These are phyloP conservation scores for Nymphaea thermarum DNA, from an alignment of 164 flowering plant genomes.

Conservation along the genomic window DNA sequence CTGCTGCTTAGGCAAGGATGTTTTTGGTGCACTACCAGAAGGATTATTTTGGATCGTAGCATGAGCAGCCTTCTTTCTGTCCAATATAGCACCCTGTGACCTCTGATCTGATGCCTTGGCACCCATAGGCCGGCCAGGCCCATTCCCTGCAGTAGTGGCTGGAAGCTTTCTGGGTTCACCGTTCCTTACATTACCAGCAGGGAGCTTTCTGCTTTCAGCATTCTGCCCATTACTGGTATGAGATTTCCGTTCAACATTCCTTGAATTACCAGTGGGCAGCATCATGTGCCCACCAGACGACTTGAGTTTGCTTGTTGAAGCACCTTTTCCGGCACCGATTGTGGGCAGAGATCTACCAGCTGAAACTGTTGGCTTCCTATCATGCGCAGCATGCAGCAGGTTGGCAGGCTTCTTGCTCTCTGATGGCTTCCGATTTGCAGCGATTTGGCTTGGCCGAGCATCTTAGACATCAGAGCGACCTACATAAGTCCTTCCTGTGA, in stretches of 20 bases:
- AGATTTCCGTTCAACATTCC: conserved; percentile 19
- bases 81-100: not conserved
- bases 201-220: too few relatives aligned
- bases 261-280: not conserved
- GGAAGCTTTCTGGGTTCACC: too few relatives aligned
- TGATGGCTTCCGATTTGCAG: conserved; percentile 25
- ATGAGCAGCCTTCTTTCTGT: not conserved
- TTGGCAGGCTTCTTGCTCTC: conserved; percentile 10
- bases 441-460: conserved; percentile 37
- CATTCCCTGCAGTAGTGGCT: conserved; percentile 17
- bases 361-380: not conserved
- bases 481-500: conserved; percentile 40
- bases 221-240: too few relatives aligned
- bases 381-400: not conserved
- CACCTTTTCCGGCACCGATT: not conserved
- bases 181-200: not conserved
- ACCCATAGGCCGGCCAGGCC: conserved; percentile 52
- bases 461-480: conserved; percentile 68
- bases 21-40: not conserved
- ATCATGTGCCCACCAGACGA: too few relatives aligned
- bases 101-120: conserved; percentile 16
- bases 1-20: not conserved
- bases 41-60: not conserved
- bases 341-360: not conserved
- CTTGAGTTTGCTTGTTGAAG: not conserved